Percentiles rank a stretch among this genome's conserved stretches.
Conservation (phyloP, 768 basidiomycete genomes). For the Termitomyces sp. region DNA sequence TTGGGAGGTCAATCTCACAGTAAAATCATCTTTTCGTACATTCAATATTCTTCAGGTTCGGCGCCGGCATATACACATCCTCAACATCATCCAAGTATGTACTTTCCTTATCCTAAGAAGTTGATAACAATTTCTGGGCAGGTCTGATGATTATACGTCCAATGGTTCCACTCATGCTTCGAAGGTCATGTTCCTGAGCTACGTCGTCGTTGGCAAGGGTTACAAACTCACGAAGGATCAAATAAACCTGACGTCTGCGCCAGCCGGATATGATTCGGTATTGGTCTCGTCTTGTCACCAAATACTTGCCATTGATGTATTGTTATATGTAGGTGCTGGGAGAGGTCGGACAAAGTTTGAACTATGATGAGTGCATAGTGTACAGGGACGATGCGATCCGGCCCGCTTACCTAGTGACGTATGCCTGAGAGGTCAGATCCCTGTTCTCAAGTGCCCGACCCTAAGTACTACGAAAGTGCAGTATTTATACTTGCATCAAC, state of each 20-base stretch:
- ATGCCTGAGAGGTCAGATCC: constrained; percentile 24
- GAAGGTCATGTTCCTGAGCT: constrained; percentile 46
- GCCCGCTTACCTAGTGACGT: constrained; percentile 69
- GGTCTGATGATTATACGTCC: background rate
- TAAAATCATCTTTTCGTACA: constrained; percentile 5
- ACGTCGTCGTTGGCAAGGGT: constrained; percentile 71
- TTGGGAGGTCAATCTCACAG: constrained; percentile 48
- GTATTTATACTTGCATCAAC: background rate
- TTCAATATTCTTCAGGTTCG: constrained; percentile 41
- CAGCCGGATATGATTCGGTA: constrained; percentile 37
- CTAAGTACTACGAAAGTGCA: background rate
- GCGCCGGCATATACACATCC: constrained; percentile 69
- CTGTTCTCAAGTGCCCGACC: background rate
- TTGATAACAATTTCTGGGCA: constrained; percentile 29
- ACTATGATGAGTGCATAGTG: constrained; percentile 69
- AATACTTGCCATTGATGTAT: constrained; percentile 22
- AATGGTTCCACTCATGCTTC: background rate
- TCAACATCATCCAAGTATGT: constrained; percentile 73
- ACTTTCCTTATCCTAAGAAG: constrained; percentile 20
- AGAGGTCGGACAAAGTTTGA: constrained; percentile 61
- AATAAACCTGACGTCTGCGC: constrained; percentile 50
- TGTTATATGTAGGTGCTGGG: constrained; percentile 61
- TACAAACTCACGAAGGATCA: constrained; percentile 62
- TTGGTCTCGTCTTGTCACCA: background rate
- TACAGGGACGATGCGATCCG: constrained; percentile 69